phyloP scores from a whole-genome alignment of 352 stramenopile species.

The Phytophthora capsici region DNA sequence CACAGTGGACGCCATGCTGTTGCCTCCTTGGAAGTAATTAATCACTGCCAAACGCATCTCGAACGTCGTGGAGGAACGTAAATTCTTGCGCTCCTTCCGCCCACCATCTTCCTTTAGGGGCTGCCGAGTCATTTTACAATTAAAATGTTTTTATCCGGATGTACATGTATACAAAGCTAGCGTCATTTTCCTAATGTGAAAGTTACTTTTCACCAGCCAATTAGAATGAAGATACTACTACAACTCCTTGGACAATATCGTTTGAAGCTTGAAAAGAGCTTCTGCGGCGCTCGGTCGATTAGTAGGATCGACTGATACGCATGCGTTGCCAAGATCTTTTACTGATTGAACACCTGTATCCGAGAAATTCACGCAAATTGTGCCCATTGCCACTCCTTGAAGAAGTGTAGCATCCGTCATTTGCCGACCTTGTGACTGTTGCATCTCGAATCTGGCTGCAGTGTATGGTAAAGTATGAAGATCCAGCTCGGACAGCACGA shows the following conservation, averaged over 20 bases:
- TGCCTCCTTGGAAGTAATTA: conserved; percentile 34
- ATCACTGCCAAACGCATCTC: conserved; percentile 42
- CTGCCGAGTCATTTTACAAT: conserved; percentile 26
- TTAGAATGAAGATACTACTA: no score
- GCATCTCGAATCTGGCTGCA: background rate
- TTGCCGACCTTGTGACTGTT: background rate
- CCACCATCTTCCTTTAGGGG: conserved; percentile 34
- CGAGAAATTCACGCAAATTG: conserved; percentile 8
- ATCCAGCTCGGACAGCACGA: background rate
- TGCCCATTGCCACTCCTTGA: conserved; percentile 1
- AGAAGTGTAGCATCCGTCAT: conserved; percentile 7
- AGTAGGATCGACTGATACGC: background rate
- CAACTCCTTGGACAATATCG: conserved; percentile 4
- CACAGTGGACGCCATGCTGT: conserved; percentile 37
- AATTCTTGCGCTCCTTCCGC: conserved; percentile 41
- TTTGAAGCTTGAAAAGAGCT: background rate
- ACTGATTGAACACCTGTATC: background rate
- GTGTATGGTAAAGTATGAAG: background rate
- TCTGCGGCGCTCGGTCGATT: background rate
- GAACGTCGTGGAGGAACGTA: conserved; percentile 43
- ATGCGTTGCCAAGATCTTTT: background rate
- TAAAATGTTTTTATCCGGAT: no score
- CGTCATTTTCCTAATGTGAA: no score
- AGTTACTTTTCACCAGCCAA: no score
- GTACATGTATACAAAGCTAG: no score